Conservation (phyloP, 345 rosid species). For the Cochlearia excelsa region DNA sequence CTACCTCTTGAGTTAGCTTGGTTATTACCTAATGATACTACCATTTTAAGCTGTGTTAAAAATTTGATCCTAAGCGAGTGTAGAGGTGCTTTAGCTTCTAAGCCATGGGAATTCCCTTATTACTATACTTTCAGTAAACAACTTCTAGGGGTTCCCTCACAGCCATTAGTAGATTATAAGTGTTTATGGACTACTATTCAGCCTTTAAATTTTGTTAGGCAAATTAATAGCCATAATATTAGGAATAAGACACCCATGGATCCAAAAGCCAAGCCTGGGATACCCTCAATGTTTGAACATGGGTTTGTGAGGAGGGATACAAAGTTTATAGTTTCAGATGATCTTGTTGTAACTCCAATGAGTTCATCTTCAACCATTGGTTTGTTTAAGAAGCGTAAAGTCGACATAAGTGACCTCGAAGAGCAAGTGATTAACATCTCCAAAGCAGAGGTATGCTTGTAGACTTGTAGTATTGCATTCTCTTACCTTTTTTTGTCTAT, state of each 20-base stretch:
- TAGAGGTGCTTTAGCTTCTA: too few species aligned
- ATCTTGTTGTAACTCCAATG: constrained; percentile 22
- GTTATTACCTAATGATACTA: constrained; percentile 1
- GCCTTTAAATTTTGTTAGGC: too few species aligned
- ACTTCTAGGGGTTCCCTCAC: constrained; percentile 13
- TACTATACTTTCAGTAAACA: background rate
- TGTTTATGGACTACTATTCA: too few species aligned
- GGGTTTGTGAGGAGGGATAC: constrained; percentile 26
- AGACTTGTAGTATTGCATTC: too few species aligned
- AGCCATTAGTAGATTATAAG: too few species aligned
- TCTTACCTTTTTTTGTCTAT: background rate
- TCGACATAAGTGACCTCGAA: constrained; percentile 10
- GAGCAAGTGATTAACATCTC: constrained; percentile 26
- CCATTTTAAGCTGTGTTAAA: constrained; percentile 3
- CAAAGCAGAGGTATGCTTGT: constrained; percentile 24
- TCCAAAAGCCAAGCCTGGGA: too few species aligned
- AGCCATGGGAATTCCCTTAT: too few species aligned
- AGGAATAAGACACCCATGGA: too few species aligned
- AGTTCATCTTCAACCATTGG: constrained; percentile 24
- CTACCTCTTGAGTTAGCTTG: constrained; percentile 26
- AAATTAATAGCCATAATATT: too few species aligned
- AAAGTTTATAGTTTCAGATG: constrained; percentile 24
- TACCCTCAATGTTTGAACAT: too few species aligned
- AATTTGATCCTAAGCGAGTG: constrained; percentile 17
- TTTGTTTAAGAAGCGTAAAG: constrained; percentile 17